These are phyloP conservation scores for Geranomyces michiganensis DNA, from an alignment of 192 early-diverging fungal genomes.

Conservation along the genomic window DNA sequence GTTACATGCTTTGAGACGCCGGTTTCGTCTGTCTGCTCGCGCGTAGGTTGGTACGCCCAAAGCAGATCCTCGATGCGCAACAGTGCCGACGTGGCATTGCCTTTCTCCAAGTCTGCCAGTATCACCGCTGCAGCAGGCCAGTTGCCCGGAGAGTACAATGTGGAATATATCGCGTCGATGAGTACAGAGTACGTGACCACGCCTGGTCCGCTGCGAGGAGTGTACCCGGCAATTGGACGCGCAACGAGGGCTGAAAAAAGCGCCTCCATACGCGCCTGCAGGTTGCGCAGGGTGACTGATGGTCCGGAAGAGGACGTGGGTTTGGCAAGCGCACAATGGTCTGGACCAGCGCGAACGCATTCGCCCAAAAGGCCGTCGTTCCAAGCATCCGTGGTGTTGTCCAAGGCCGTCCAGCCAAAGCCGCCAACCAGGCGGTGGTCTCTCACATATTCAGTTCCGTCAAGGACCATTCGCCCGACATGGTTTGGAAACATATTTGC, in stretches of 20 bases:
- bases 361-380: conserved; percentile 10
- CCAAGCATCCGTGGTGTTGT: conserved; percentile 16
- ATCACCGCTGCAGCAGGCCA: background rate
- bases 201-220: background rate
- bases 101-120: background rate
- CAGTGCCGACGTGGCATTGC: background rate
- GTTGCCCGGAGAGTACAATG: background rate
- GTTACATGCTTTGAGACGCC: background rate
- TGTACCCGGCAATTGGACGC: conserved; percentile 3
- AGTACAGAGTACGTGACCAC: conserved; percentile 3
- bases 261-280: background rate
- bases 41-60: background rate
- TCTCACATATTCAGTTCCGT: conserved; percentile 32
- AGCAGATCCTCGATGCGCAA: conserved; percentile 3
- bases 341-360: conserved; percentile 5
- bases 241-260: background rate
- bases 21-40: background rate
- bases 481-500: conserved; percentile 55
- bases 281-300: background rate
- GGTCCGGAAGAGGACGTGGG: background rate
- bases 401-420: conserved; percentile 8
- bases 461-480: conserved; percentile 47
- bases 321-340: conserved; percentile 9
- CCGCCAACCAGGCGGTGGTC: conserved; percentile 5
- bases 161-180: background rate